phyloP scores from a whole-genome alignment of 2,329 filamentous ascomycete genomes.

The Aspergillus pseudoglaucus region DNA sequence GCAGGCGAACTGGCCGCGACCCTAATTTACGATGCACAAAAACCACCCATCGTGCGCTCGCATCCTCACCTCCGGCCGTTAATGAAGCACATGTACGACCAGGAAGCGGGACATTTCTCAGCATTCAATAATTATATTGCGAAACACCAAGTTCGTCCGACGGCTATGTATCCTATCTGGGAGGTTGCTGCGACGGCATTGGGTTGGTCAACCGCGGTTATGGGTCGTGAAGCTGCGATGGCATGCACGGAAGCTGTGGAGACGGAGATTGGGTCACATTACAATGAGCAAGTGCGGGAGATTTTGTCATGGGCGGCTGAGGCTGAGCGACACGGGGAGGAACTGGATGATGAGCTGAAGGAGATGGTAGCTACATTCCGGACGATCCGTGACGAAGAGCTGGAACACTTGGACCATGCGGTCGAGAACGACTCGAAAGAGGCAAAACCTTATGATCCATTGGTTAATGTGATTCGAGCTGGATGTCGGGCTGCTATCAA shows the following conservation, averaged over 20 bases:
- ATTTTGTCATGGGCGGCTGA: slow-evolving; percentile 73
- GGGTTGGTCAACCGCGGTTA: slow-evolving; percentile 80
- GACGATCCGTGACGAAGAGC: slow-evolving; percentile 85
- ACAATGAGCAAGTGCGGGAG: slow-evolving; percentile 81
- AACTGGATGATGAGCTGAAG: slow-evolving; percentile 69
- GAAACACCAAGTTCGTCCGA: slow-evolving; percentile 84
- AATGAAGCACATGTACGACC: slow-evolving; percentile 98
- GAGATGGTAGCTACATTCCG: slow-evolving; percentile 67
- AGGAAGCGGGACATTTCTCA: slow-evolving; percentile 79
- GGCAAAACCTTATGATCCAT: slow-evolving; percentile 79
- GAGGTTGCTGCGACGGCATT: slow-evolving; percentile 69
- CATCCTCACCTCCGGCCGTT: slow-evolving; percentile 83
- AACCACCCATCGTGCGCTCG: slow-evolving; percentile 67
- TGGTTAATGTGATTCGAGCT: slow-evolving; percentile 80
- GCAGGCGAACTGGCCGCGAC: slow-evolving; percentile 95
- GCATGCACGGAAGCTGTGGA: slow-evolving; percentile 97
- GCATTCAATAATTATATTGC: slow-evolving; percentile 81
- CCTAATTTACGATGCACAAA: slow-evolving; percentile 87
- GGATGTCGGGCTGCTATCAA: slow-evolving; percentile 91
- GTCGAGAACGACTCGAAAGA: slow-evolving; percentile 88
- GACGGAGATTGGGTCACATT: slow-evolving; percentile 94
- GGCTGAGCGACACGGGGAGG: slow-evolving; percentile 71
- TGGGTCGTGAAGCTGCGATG: slow-evolving; percentile 94
- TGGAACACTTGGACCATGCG: slow-evolving; percentile 94
- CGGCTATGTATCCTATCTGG: slow-evolving; percentile 89